Percentiles rank a stretch among this genome's conserved stretches.
These are phyloP conservation scores for Cornus florida DNA, from an alignment of 148 eudicot genomes.

Conservation along the genomic window DNA sequence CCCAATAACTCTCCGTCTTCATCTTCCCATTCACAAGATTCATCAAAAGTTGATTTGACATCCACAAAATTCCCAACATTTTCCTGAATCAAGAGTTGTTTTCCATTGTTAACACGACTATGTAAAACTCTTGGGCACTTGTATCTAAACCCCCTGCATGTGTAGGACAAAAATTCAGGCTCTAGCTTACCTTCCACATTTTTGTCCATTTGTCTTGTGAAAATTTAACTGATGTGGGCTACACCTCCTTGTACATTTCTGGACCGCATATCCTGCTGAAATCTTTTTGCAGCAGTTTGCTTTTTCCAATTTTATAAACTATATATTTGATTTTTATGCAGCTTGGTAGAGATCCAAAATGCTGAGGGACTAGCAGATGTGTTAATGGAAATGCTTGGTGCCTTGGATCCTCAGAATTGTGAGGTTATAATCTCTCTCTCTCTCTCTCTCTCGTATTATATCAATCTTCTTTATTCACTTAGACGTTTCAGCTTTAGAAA, in stretches of 20 bases:
- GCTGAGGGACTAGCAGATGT: slow-evolving; percentile 76
- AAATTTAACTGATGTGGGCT: not conserved
- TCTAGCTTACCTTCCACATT: not conserved
- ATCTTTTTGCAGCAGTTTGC: not conserved
- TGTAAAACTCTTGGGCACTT: too few relatives aligned
- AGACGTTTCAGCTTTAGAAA: not conserved
- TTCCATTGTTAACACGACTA: too few relatives aligned
- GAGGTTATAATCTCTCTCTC: slow-evolving; percentile 32
- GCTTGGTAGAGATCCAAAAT: slow-evolving; percentile 49
- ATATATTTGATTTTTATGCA: not conserved
- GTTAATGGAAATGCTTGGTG: slow-evolving; percentile 65
- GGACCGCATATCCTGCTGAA: not conserved
- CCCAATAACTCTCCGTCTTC: too few relatives aligned
- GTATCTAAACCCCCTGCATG: too few relatives aligned
- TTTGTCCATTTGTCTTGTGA: not conserved
- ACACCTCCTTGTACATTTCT: not conserved
- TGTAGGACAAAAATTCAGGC: too few relatives aligned
- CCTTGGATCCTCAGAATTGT: slow-evolving; percentile 57
- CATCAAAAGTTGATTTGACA: too few relatives aligned
- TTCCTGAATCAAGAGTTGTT: too few relatives aligned
- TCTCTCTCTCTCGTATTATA: not conserved
- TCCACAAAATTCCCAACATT: too few relatives aligned
- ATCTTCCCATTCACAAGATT: too few relatives aligned
- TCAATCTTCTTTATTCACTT: not conserved
- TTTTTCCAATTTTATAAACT: too few relatives aligned